Evolutionary conservation across 306 rosid species (phyloP).

Genomic region (Vigna reflexopilosa): DNA sequence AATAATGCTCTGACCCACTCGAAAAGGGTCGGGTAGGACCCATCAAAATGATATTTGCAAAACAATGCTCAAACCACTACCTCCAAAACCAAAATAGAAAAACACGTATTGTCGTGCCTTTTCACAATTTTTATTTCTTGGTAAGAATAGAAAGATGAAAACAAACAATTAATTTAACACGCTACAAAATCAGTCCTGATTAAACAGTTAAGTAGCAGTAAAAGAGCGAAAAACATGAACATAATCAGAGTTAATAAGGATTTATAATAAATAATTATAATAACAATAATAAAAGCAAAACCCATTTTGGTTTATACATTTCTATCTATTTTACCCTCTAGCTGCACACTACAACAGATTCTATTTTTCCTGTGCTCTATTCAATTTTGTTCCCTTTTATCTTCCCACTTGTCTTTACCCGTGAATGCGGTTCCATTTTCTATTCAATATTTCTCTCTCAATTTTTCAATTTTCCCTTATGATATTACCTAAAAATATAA

Average conservation of each 20-base stretch:
- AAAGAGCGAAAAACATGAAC: too few relatives aligned
- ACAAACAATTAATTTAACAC: neutral
- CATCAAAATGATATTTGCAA: neutral
- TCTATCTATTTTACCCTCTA: neutral
- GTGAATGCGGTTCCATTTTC: neutral
- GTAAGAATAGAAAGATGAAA: neutral
- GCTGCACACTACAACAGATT: neutral
- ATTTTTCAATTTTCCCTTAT: neutral
- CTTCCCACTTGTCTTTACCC: neutral
- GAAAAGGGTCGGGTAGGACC: constrained; percentile 3
- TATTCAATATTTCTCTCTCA: neutral
- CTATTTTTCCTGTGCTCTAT: neutral
- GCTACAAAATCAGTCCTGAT: neutral
- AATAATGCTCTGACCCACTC: constrained; percentile 3
- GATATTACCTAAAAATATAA: neutral
- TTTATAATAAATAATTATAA: neutral
- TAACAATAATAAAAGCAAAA: too few relatives aligned
- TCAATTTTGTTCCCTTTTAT: neutral
- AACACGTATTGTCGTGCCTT: neutral
- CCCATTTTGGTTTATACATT: neutral
- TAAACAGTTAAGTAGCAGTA: neutral
- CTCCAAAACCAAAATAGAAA: neutral
- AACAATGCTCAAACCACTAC: neutral
- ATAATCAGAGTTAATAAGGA: neutral
- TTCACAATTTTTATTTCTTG: neutral